Percentiles rank a stretch among this genome's conserved stretches.
Evolutionary conservation across 805 yeast species (phyloP).

Genomic region (Teunomyces panamensis): DNA sequence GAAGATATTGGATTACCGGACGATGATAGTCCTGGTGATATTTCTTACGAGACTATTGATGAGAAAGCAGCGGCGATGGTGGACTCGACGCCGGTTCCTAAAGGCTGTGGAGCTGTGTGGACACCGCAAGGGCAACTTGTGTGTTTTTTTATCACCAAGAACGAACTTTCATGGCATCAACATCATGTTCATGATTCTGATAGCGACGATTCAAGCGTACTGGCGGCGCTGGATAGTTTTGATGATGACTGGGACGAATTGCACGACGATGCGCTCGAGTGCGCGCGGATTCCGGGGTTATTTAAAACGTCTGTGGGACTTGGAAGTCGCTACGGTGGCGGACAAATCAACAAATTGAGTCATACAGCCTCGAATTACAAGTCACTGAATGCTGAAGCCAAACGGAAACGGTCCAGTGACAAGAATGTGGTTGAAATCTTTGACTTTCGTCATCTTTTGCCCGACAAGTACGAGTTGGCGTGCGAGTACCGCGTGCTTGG

Average conservation of each 20-base stretch:
- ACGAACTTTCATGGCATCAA: conserved; percentile 7
- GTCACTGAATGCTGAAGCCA: conserved; percentile 37
- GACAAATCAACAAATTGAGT: conserved; percentile 34
- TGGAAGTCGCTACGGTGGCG: conserved; percentile 27
- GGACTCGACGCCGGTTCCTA: conserved; percentile 88
- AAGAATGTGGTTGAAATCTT: conserved; percentile 57
- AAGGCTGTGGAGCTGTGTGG: conserved; percentile 93
- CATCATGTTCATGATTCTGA: background rate
- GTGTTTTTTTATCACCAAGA: conserved; percentile 71
- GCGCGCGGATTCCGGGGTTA: conserved; percentile 54
- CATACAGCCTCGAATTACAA: conserved; percentile 33
- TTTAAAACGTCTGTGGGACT: conserved; percentile 40
- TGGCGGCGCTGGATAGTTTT: conserved; percentile 44
- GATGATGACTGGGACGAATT: conserved; percentile 68
- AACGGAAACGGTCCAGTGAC: conserved; percentile 21
- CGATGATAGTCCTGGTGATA: conserved; percentile 22
- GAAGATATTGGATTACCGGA: conserved; percentile 36
- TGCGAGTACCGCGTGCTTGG: conserved; percentile 63
- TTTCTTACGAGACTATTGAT: conserved; percentile 20
- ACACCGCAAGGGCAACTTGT: conserved; percentile 72
- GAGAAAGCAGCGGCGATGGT: conserved; percentile 3
- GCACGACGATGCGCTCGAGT: conserved; percentile 50
- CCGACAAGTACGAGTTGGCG: conserved; percentile 71
- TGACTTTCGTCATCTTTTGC: conserved; percentile 69
- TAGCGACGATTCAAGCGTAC: too few species aligned